Conservation (phyloP, 345 rosid genomes). For the Pseudoturritis turrita region DNA sequence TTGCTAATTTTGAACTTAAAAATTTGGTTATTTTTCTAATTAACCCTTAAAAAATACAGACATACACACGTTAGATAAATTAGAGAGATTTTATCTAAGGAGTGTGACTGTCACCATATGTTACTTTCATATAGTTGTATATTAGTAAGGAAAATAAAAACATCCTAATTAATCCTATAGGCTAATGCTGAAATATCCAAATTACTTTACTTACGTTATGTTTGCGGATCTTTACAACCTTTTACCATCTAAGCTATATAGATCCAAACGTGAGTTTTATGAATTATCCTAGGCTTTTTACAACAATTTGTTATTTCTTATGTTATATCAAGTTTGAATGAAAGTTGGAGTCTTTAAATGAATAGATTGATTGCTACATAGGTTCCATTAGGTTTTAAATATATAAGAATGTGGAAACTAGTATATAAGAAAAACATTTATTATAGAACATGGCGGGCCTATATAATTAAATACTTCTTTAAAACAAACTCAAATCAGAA, state of each 20-base stretch:
- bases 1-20: too few species aligned
- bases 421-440: slow-evolving; percentile 9
- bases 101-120: too few species aligned
- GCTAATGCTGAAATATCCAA: too few species aligned
- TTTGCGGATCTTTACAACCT: neutral
- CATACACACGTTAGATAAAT: too few species aligned
- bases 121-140: too few species aligned
- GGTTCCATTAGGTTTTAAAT: neutral
- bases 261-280: neutral
- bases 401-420: neutral
- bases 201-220: neutral
- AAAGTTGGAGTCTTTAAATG: neutral
- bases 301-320: neutral
- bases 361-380: neutral
- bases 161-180: too few species aligned
- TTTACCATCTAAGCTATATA: neutral
- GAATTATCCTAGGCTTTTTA: neutral
- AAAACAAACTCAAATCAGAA: neutral
- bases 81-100: too few species aligned
- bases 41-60: too few species aligned
- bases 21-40: too few species aligned
- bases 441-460: slow-evolving; percentile 16
- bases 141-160: too few species aligned
- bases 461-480: neutral
- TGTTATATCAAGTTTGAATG: neutral